Evolutionary conservation across 2,329 filamentous ascomycete species (phyloP).

Genomic region (Hypocreales sp.): DNA sequence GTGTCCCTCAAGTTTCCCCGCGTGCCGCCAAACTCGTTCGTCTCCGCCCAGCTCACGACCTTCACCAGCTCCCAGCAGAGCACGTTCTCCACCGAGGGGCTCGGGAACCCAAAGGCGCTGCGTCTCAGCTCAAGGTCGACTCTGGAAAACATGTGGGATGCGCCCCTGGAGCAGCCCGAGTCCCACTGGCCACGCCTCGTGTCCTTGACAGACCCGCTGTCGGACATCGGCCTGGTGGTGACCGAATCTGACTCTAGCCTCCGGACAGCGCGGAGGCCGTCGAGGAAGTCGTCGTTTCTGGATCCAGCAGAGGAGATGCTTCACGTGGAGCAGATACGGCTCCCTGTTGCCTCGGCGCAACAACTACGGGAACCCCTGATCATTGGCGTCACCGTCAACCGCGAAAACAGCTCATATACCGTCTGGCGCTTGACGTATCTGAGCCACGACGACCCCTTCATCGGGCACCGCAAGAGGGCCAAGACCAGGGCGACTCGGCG

Average conservation of each 20-base stretch:
- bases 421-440: constrained; percentile 76
- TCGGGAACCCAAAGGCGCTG: constrained; percentile 38
- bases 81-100: constrained; percentile 39
- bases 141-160: constrained; percentile 42
- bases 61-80: constrained; percentile 33
- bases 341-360: constrained; percentile 27
- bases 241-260: constrained; percentile 30
- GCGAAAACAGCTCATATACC: constrained; percentile 60
- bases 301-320: constrained; percentile 69
- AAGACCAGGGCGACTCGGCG: constrained; percentile 33
- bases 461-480: constrained; percentile 28
- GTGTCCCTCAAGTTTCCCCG: constrained; percentile 39
- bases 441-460: constrained; percentile 44
- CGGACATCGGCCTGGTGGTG: constrained; percentile 74
- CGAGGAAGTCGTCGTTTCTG: constrained; percentile 39
- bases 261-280: constrained; percentile 14
- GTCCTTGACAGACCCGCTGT: constrained; percentile 69
- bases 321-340: constrained; percentile 56
- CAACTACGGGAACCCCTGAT: constrained; percentile 38
- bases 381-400: constrained; percentile 68
- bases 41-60: constrained; percentile 49
- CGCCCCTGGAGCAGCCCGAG: constrained; percentile 33
- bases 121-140: constrained; percentile 36
- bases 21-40: constrained; percentile 72
- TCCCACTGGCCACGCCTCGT: constrained; percentile 62